Evolutionary conservation across 306 rosid genomes (phyloP).

Genomic region (Quercus mongolica): DNA sequence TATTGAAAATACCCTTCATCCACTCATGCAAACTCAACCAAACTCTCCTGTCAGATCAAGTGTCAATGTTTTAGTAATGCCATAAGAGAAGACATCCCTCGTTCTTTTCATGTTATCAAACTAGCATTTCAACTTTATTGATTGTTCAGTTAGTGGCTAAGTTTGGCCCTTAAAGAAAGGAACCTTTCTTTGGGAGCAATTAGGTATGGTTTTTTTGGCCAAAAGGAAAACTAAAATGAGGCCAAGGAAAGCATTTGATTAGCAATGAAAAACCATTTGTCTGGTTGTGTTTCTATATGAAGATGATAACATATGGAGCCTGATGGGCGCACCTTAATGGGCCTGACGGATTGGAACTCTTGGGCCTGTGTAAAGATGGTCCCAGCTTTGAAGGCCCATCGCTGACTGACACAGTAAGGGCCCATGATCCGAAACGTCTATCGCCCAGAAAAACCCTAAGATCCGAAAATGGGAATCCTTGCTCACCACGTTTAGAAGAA

Average conservation of each 20-base stretch:
- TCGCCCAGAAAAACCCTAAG: too few species aligned
- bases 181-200: neutral
- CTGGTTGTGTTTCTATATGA: neutral
- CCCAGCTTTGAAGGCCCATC: too few species aligned
- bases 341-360: too few species aligned
- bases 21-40: slow-evolving; percentile 18
- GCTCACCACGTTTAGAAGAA: too few species aligned
- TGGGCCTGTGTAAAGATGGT: too few species aligned
- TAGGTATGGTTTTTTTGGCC: neutral
- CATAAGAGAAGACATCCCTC: slow-evolving; percentile 11
- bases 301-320: too few species aligned
- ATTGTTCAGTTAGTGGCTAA: slow-evolving; percentile 13
- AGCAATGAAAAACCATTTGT: neutral
- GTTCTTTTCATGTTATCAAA: neutral
- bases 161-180: slow-evolving; percentile 3
- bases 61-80: slow-evolving; percentile 20
- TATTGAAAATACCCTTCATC: slow-evolving; percentile 4
- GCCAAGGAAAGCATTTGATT: neutral
- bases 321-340: too few species aligned
- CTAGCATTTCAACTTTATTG: neutral
- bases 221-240: too few species aligned
- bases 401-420: too few species aligned
- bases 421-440: too few species aligned
- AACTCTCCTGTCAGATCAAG: slow-evolving; percentile 21
- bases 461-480: too few species aligned